phyloP scores from a whole-genome alignment of 306 rosid genomes.

The Notholithocarpus densiflorus region DNA sequence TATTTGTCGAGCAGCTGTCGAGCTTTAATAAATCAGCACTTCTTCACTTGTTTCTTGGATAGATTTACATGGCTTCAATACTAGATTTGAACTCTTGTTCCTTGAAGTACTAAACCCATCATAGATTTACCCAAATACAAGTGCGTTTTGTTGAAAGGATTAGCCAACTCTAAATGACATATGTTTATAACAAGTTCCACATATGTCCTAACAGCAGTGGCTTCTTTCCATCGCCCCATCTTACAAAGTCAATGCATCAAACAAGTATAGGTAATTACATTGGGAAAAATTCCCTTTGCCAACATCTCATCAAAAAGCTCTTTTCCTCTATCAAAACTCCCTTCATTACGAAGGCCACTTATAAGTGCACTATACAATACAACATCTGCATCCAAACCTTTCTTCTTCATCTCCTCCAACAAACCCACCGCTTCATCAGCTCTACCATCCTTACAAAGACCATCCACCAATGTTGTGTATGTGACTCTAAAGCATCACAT shows the following conservation, averaged over 20 bases:
- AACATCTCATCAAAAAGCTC: constrained; percentile 59
- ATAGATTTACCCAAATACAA: too few relatives aligned
- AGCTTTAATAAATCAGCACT: too few relatives aligned
- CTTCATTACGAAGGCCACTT: constrained; percentile 47
- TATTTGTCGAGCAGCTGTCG: too few relatives aligned
- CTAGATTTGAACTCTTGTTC: too few relatives aligned
- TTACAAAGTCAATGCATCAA: constrained; percentile 62
- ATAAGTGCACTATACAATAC: constrained; percentile 50
- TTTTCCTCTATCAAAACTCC: constrained; percentile 46
- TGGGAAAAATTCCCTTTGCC: constrained; percentile 52
- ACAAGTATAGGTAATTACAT: constrained; percentile 55
- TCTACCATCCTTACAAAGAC: constrained; percentile 57
- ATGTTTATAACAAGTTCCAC: too few relatives aligned
- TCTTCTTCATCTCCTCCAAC: constrained; percentile 62
- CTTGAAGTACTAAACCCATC: too few relatives aligned
- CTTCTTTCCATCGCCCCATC: constrained; percentile 62
- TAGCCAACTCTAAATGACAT: too few relatives aligned
- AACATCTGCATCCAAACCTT: constrained; percentile 53
- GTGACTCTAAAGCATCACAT: constrained; percentile 13
- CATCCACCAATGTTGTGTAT: constrained; percentile 49
- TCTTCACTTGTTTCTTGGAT: too few relatives aligned
- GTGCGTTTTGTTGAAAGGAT: too few relatives aligned
- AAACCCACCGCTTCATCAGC: constrained; percentile 49
- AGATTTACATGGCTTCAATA: too few relatives aligned
- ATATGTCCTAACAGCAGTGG: background rate